phyloP scores from a whole-genome alignment of 2,329 filamentous ascomycete species.

The Conoideocrella luteorostrata region DNA sequence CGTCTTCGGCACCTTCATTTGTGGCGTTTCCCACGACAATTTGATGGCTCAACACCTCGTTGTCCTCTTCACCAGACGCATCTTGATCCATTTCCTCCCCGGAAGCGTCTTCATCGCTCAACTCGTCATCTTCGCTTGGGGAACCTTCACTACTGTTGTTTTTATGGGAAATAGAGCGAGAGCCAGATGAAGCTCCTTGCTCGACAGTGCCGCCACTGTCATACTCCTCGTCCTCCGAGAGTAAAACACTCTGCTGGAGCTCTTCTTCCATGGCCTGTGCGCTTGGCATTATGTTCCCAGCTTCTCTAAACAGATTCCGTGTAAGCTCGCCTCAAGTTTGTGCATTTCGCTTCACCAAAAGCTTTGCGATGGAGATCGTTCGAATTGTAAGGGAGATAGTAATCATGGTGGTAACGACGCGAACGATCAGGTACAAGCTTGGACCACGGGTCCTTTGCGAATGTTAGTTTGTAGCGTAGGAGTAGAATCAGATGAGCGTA shows the following conservation, averaged over 20 bases:
- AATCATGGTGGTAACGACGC: slow-evolving; percentile 15
- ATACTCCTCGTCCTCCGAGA: slow-evolving; percentile 43
- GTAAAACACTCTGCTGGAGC: slow-evolving; percentile 48
- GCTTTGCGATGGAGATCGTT: slow-evolving; percentile 17
- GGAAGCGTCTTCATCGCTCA: slow-evolving; percentile 33
- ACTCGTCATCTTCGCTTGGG: slow-evolving; percentile 27
- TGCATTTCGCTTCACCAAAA: slow-evolving; percentile 24
- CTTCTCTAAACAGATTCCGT: slow-evolving; percentile 16
- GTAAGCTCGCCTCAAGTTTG: slow-evolving; percentile 10
- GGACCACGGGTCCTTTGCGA: slow-evolving; percentile 6
- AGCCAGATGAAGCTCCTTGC: not conserved
- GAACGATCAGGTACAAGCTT: slow-evolving; percentile 10
- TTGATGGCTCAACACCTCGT: slow-evolving; percentile 23
- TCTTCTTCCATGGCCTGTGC: slow-evolving; percentile 52
- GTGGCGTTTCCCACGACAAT: slow-evolving; percentile 14
- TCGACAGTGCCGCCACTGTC: slow-evolving; percentile 23
- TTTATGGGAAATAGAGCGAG: slow-evolving; percentile 8
- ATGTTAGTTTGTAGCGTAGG: slow-evolving; percentile 6
- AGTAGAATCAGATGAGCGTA: not conserved
- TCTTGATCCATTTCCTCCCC: slow-evolving; percentile 37
- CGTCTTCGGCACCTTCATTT: slow-evolving; percentile 25
- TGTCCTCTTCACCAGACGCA: slow-evolving; percentile 36
- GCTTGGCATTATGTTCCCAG: slow-evolving; percentile 37
- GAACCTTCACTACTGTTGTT: slow-evolving; percentile 13
- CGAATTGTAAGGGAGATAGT: slow-evolving; percentile 14